These are phyloP conservation scores for Colletotrichum phormii DNA, from an alignment of 2,329 filamentous ascomycete species.

Conservation along the genomic window DNA sequence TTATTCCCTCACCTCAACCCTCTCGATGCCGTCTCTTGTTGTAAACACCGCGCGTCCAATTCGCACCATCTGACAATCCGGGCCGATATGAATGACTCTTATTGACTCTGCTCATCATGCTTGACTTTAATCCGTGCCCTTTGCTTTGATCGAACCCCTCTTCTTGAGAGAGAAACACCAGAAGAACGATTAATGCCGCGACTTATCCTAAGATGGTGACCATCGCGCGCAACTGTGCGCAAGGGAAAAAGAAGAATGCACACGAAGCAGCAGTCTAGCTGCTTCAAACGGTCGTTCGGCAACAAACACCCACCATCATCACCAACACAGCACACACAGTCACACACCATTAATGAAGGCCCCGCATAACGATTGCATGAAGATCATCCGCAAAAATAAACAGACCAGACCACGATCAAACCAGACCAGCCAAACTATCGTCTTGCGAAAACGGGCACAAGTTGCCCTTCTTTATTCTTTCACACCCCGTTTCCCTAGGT, in stretches of 20 bases:
- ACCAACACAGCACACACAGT: not conserved
- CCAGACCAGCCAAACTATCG: slow-evolving; percentile 15
- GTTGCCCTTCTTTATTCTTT: not conserved
- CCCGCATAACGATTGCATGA: not conserved
- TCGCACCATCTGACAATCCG: not conserved
- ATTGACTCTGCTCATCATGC: slow-evolving; percentile 18
- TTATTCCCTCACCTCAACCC: not conserved
- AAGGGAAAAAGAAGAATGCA: not conserved
- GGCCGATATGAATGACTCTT: slow-evolving; percentile 26
- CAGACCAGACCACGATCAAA: slow-evolving; percentile 30
- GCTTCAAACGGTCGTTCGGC: not conserved
- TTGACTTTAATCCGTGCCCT: slow-evolving; percentile 2
- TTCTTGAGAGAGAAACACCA: not conserved
- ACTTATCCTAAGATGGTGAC: slow-evolving; percentile 30
- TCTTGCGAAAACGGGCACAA: slow-evolving; percentile 1
- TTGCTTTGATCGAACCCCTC: not conserved
- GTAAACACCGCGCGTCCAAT: not conserved
- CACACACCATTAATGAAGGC: not conserved
- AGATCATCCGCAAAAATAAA: not conserved
- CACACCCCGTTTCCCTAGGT: not conserved
- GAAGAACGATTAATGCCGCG: not conserved
- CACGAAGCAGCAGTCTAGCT: not conserved
- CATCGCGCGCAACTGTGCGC: slow-evolving; percentile 28
- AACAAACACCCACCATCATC: not conserved
- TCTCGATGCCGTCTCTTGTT: not conserved